Base-by-base conservation (phyloP, 2,329 filamentous ascomycete species). In the Plenodomus tracheiphilus region DNA sequence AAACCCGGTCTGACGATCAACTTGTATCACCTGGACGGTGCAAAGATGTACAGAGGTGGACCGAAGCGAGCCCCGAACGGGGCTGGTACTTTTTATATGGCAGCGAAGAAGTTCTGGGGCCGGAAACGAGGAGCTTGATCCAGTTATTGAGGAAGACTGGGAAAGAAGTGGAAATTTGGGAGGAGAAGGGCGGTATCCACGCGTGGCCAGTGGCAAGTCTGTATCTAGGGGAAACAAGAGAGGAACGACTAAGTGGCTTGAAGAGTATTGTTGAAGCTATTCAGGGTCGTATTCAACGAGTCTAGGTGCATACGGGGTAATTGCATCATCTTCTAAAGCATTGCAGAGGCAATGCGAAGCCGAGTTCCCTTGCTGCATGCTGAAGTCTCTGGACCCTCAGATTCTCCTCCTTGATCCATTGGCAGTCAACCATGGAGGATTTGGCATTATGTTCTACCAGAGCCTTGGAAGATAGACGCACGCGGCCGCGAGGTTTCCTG, bases 181-280 rank as follows among this genome's bases (percentile, higher is more conserved):
- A 84, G 62, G 84, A 89, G 57, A 73, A 78, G 21, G 86, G 83
- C 13, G 85, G 84, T 2, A 85, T 94, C 49, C 90, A 95, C 70
- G 89, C 86, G 10, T 95, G 90, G 91, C 89, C 89, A 0, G 86
- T 95, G 17, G 87, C 86, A 9, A 77, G 77, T 53, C 64, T 85
- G 16, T 85, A 84, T 64, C 61, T 85, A 18, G 78, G 78, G 7
- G 75, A 77, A 46, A 75, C 69, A 6, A 72, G 70, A 43, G 70
- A 75, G 7, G 76, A 77, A 49, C 64, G 80, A 43, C 61, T 79
- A 43, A 71, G 75, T 51, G 80, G 80, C 3, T 49, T 82, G 41
- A 70, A 71, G 42, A 67, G 73, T 36, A 75, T 81, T 44, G 75
- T 76, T 9, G 61, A 64, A n/a, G 61, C 62, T 22, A 72, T 32